Base-by-base conservation (phyloP, 2,329 filamentous ascomycete genomes). In the Aspergillus cejpii region DNA sequence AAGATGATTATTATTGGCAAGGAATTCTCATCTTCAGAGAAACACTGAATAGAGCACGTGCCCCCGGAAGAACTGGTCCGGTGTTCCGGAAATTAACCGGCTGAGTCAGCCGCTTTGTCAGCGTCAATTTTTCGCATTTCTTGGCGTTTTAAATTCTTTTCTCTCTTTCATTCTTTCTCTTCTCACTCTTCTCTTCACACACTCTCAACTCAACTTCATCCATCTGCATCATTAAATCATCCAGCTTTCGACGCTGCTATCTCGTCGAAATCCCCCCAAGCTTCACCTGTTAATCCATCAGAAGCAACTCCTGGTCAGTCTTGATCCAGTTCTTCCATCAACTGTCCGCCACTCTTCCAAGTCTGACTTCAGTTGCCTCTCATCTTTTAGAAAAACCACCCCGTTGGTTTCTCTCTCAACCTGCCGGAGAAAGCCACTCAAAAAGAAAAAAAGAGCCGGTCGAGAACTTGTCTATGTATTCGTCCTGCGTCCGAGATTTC, bases 401-500 rank as follows among this genome's bases (percentile, higher is more conserved):
- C 49, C 44, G 44, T 50, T 62, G 61, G 55, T 60, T 64, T 59
- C 45, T 58, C 51, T 58, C 63, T 59, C 61, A 53, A 50, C 48
- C 52, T 51, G 60, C 55, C 60, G 59, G 64, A 65, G 61, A 65
- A 63, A 65, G 58, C 60, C 60, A 58, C 55, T 55, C 31, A 17
- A 34, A 8, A 47, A 34, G 23, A 47, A 59, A 56, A 54, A 54
- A 55, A 54, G 52, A 55, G 53, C 56, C 53, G 51, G 37, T 56
- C 53, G 67, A 63, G 60, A 62, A 66, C 59, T 75, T 85, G 88
- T 94, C 86, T 94, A 94, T 94, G 89, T 94, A 94, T 95, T 89
- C 89, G 87, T 85, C 87, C 87, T 85, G 85, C 83, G 80, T 80
- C 81, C 81, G 86, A 85, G 83, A 88, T 83, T 89, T 87, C 83